Evolutionary conservation across 129 eudicot species (phyloP), one percentile per base, ranked within the genome.

Genomic region (Lactuca sativa): DNA sequence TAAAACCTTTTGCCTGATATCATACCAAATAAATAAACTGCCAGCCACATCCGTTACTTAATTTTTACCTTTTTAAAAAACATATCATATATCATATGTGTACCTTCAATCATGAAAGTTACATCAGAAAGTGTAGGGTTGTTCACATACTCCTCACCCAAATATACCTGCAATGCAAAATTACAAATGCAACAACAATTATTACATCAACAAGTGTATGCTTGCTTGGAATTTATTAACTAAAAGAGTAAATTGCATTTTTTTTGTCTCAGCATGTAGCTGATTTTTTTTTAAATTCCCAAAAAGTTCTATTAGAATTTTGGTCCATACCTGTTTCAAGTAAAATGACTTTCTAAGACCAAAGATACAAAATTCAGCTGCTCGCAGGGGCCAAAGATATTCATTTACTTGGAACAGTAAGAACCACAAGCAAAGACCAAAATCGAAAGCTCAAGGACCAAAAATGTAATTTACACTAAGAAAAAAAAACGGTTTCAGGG

Each of bases 101-200:
- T 40, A 93, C 98, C 98, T 89, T 93, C 98, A 51, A 93, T 71
- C 31, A 89, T 60, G 76, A 92, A 92, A 31, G 95, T 89, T 62
- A 92, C 84, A 56, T 92, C 98, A 59, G 98, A 86, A 49, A 86
- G 68, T 49, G 83, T 85, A 32, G 95, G 82, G 74, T 77, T 86
- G 82, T 92, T 92, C 64, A 92, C 96, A 77, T 74, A 86, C 47
- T 92, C 77, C 68, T 86, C 96, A 3, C 92, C 95, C 82, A 83
- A 66, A 77, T 85, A 83, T 14, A 89, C 92, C 98, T 92, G 95
- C 74, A 82, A 21, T 21, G 21, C 21, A 21, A 21, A 21, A 21
- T 21, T 21, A 21, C 21, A 21, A 21, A 21, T 21, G 21, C 21
- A 21, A 33, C 57, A 73, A 56, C 33, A 63, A 44, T 54, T 41